Evolutionary conservation across 495 filamentous ascomycete genomes (phyloP), one percentile per base, ranked within the genome.

Genomic region (Tuber borchii): DNA sequence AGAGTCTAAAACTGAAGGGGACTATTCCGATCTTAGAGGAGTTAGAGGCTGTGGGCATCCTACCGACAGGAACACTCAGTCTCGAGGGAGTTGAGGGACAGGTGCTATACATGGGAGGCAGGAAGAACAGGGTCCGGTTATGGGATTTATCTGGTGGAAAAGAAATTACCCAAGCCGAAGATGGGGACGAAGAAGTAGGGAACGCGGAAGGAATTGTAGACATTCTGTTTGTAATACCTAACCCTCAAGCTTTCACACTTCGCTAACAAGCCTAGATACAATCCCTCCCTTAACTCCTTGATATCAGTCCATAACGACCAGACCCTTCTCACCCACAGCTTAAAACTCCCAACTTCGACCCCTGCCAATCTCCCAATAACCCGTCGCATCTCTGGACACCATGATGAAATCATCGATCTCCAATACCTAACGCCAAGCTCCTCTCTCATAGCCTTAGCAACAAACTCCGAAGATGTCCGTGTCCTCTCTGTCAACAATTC

Each of bases 391-490:
- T 97, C 95, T 31, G 96, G 96, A 37, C 97, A 95, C 46, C 93
- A 98, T 83, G 95, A 98, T 82, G 95, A 98, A 82, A 94, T 98
- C 74, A 96, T 98, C 79, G 96, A 98, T 79, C 85, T 97, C 37
- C 91, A 90, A 39, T 97, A 93, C 81, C 87, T 97, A 74, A 90
- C 94, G 1, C 89, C 89, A 17, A 90, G 94, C 74, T 89, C 89
- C 70, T 93, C 92, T 34, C 86, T 93, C 73, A 87, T 99, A 79
- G 95, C 95, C 40, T 86, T 99, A 26, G 94, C 94, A 14, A 98
- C 95, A 22, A 99, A 98, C 84, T 93, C 93, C 2, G 95, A 98
- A 85, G 93, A 94, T 70, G 89, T 99, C 46, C 90, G 94, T 48
- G 87, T 99, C 73, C 89, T 99, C 20, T 93, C 92, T 7, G 87